Conservation (phyloP, 495 filamentous ascomycete genomes). For the Penicillium soppii region DNA sequence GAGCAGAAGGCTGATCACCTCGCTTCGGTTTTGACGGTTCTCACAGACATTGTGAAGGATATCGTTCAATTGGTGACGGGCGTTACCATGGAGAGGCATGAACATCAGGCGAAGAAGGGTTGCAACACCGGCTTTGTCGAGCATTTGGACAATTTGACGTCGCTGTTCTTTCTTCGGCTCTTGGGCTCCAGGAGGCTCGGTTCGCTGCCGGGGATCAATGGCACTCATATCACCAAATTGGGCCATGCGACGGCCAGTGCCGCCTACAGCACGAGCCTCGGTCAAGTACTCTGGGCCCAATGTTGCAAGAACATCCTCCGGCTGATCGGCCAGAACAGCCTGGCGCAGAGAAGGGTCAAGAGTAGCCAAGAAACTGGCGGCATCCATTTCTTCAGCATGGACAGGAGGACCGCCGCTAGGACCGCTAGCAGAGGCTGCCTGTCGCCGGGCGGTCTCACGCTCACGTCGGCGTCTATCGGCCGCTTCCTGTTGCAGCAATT, state of each 20-base stretch:
- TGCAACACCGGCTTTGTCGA: slow-evolving; percentile 93
- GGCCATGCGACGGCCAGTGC: slow-evolving; percentile 52
- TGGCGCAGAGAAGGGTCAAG: slow-evolving; percentile 83
- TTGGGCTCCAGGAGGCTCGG: slow-evolving; percentile 39
- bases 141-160: slow-evolving; percentile 85
- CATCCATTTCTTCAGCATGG: slow-evolving; percentile 85
- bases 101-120: slow-evolving; percentile 97
- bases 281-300: slow-evolving; percentile 80
- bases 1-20: slow-evolving; percentile 90
- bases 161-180: slow-evolving; percentile 68
- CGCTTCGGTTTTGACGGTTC: slow-evolving; percentile 89
- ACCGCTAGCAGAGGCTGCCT: slow-evolving; percentile 49
- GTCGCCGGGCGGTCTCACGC: slow-evolving; percentile 70
- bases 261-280: slow-evolving; percentile 73
- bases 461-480: slow-evolving; percentile 87
- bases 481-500: slow-evolving; percentile 85
- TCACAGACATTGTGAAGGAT: slow-evolving; percentile 87
- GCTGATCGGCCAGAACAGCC: slow-evolving; percentile 84
- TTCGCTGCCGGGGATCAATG: slow-evolving; percentile 44
- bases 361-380: slow-evolving; percentile 87
- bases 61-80: slow-evolving; percentile 75
- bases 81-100: slow-evolving; percentile 80
- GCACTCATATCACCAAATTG: slow-evolving; percentile 58
- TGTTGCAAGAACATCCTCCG: slow-evolving; percentile 83
- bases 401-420: slow-evolving; percentile 32